phyloP scores from a whole-genome alignment of 768 basidiomycete species.

The Psilocybe tampanensis region DNA sequence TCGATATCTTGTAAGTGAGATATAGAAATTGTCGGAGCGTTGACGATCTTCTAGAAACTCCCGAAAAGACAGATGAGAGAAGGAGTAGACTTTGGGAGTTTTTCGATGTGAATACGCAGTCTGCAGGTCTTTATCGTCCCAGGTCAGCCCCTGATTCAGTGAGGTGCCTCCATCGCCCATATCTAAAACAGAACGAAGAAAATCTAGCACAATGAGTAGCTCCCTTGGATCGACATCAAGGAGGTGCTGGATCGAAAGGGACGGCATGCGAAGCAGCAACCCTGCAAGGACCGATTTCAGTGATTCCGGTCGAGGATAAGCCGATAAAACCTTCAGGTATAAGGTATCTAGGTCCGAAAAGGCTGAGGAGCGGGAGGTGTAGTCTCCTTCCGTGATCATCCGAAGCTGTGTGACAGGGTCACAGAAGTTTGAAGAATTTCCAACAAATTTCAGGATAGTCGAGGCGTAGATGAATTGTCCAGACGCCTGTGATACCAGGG shows the following conservation, averaged over 20 bases:
- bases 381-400: background rate
- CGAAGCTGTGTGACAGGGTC: background rate
- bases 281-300: background rate
- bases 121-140: background rate
- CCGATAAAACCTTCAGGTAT: background rate
- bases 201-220: background rate
- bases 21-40: background rate
- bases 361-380: background rate
- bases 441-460: background rate
- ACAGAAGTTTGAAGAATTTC: background rate
- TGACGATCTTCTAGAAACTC: background rate
- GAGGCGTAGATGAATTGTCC: conserved; percentile 6
- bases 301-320: background rate
- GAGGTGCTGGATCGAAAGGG: background rate
- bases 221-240: background rate
- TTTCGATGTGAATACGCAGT: background rate
- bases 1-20: too few species aligned
- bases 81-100: background rate
- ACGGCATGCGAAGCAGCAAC: background rate
- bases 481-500: background rate
- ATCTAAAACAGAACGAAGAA: background rate
- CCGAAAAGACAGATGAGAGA: background rate
- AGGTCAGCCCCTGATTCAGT: background rate
- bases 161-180: too few species aligned
- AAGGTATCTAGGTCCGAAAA: background rate